phyloP scores from a whole-genome alignment of 768 basidiomycete species.

The Chlorophyllum brunneum region DNA sequence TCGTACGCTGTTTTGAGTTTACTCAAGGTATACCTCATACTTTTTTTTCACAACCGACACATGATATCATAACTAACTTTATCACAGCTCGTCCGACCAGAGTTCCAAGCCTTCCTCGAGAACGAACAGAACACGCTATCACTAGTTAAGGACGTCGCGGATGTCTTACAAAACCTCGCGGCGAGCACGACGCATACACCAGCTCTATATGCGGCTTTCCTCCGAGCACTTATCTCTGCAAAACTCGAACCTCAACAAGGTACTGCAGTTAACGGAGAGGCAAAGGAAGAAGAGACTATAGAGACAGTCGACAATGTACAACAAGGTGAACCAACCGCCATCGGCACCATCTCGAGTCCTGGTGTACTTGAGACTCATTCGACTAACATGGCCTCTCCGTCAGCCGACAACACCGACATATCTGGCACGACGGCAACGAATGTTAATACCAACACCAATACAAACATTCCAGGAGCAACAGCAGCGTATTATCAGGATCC shows the following conservation, averaged over 20 bases:
- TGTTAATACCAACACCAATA: conserved; percentile 1
- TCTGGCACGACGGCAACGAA: background rate
- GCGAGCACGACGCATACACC: conserved; percentile 84
- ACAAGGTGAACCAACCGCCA: background rate
- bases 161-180: conserved; percentile 73
- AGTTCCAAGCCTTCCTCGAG: conserved; percentile 74
- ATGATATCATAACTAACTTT: conserved; percentile 6
- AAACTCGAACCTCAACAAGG: conserved; percentile 26
- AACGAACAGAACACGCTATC: conserved; percentile 68
- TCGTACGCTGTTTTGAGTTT: conserved; percentile 93
- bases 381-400: background rate
- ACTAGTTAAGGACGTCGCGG: conserved; percentile 78
- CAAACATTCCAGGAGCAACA: background rate
- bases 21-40: conserved; percentile 76
- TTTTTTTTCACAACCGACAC: background rate
- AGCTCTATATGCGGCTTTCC: conserved; percentile 81
- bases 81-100: conserved; percentile 71
- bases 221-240: conserved; percentile 71
- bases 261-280: conserved; percentile 14
- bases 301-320: too few species aligned
- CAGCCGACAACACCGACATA: background rate
- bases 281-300: conserved; percentile 17
- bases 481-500: conserved; percentile 14
- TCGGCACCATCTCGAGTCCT: background rate
- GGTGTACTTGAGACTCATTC: background rate